Base-by-base conservation (phyloP, 176 grass and related monocot species). In the Lolium multiflorum region DNA sequence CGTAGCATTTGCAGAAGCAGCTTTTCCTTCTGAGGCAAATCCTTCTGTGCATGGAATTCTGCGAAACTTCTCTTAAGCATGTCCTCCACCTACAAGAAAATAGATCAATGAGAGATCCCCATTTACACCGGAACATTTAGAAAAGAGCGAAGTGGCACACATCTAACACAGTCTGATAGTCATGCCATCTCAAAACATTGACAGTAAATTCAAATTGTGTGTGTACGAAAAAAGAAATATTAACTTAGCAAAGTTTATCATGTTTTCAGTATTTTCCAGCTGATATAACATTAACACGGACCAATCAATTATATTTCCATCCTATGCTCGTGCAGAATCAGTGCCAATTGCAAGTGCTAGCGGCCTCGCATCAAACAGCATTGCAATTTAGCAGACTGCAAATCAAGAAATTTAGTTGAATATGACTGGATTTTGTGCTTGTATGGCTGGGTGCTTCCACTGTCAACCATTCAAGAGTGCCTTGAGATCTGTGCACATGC, bases 21-120 rank as follows among this genome's bases (percentile, higher is more conserved):
- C 24, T 89, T 91, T 82, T 98, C 91, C 89, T 92, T 98, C 77
- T 98, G 91, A 52, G 96, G 96, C 86, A 98, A 94, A 84, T 98
- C 91, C 91, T 98, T 98, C 77, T 98, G 96, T 65, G 96, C 85
- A 79, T 98, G 82, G 78, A 98, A 98, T 87, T 98, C 96, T 2
- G 96, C 93, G 81, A 98, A 98, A 80, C 96, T 98, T 94, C 96
- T 95, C 90, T 98, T 98, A 66, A 98, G 84, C 96, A 98, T 98
- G 88, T 95, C 96, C 78, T 98, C 96, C n/a, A 98, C 88, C 96
- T 98, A 84, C 72, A 70, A 86, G 24, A 83, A 66, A 83, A 70
- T 63, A 22, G 16, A 67, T 44, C 37, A 63, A 81, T 78, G 48
- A 82, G 76, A 6, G 63, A 76, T 51, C 26, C 81, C 16, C 59